A percentile compares a stretch with the other conserved stretches of the same genome.
Evolutionary conservation across 2,329 filamentous ascomycete genomes (phyloP).

Genomic region (Alternaria novae-zelandiae): DNA sequence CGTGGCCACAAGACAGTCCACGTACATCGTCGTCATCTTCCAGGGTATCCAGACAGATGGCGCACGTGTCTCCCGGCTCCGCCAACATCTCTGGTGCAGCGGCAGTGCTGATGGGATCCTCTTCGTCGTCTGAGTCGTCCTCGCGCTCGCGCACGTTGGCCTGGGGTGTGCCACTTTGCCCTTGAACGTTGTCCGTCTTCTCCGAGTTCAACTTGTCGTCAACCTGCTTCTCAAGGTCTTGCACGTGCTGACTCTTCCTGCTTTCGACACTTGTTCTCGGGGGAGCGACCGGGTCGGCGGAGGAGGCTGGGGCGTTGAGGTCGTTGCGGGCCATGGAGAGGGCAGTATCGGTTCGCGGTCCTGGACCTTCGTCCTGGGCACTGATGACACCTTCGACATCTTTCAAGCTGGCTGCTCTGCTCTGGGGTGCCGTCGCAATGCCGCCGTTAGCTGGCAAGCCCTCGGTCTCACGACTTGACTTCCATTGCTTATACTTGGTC

Average conservation of each 20-base stretch:
- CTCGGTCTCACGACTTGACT: slow-evolving; percentile 79
- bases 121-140: slow-evolving; percentile 72
- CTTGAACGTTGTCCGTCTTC: slow-evolving; percentile 32
- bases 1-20: slow-evolving; percentile 93
- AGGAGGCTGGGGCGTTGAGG: slow-evolving; percentile 52
- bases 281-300: slow-evolving; percentile 27
- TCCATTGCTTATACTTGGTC: slow-evolving; percentile 96
- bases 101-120: slow-evolving; percentile 80
- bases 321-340: slow-evolving; percentile 54
- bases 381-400: slow-evolving; percentile 61
- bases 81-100: slow-evolving; percentile 80
- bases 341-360: slow-evolving; percentile 44
- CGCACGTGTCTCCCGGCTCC: slow-evolving; percentile 88
- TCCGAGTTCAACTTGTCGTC: slow-evolving; percentile 24
- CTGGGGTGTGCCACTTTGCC: slow-evolving; percentile 23
- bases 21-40: slow-evolving; percentile 97
- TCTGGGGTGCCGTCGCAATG: slow-evolving; percentile 72
- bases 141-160: slow-evolving; percentile 33
- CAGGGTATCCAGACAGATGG: slow-evolving; percentile 92
- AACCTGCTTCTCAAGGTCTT: slow-evolving; percentile 27
- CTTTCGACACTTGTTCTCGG: slow-evolving; percentile 33
- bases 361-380: slow-evolving; percentile 41
- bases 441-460: slow-evolving; percentile 85
- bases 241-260: slow-evolving; percentile 23
- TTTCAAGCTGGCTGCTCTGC: slow-evolving; percentile 75